Evolutionary conservation across 2,329 filamentous ascomycete genomes (phyloP), one percentile per base, ranked within the genome.

Genomic region (Scytalidium lignicola): DNA sequence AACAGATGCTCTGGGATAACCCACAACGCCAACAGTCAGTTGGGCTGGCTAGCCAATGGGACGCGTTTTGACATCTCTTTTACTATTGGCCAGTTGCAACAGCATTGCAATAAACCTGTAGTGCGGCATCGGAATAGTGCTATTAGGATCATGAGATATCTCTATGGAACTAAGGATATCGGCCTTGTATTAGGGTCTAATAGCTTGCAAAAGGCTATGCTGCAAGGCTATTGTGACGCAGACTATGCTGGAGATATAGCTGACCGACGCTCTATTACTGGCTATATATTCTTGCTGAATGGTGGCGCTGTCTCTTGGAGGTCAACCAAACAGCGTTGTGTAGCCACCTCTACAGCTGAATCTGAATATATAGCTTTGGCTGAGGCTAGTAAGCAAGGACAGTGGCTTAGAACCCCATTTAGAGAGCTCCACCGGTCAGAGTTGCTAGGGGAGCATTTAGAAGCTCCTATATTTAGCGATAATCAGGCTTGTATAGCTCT

Each of bases 301-400:
- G 29, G 41, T 10, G 49, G 29, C 1, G 26, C 43, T 0, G 41
- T 58, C 2, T 44, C 43, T 3, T 58, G 47, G 50, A 41, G 4
- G 10, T 47, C 29, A 4, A 50, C 41, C 37, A 55, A 58, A 47
- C 51, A 58, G 18, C 3, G 19, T 2, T 51, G 22, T 6, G 44
- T 58, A 1, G 41, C 50, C 15, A 46, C 44, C 3, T 59, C 50
- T 1, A 57, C 46, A 9, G 54, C 48, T 10, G 49, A 58, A 44
- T 48, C 48, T 1, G 50, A 58, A 28, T 55, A 55, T 47, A 55
- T 54, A 20, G 51, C 46, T 12, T 22, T 50, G 9, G 46, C 28
- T 21, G 18, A 49, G 23, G 46, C 28, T 20, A 40, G 41, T 20
- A 52, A 52, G 23, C 23, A 49, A 23, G 47, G 42, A 2, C 41